Conservation (phyloP, 2,329 filamentous ascomycete genomes). For the Colletotrichum neosansevieriae region DNA sequence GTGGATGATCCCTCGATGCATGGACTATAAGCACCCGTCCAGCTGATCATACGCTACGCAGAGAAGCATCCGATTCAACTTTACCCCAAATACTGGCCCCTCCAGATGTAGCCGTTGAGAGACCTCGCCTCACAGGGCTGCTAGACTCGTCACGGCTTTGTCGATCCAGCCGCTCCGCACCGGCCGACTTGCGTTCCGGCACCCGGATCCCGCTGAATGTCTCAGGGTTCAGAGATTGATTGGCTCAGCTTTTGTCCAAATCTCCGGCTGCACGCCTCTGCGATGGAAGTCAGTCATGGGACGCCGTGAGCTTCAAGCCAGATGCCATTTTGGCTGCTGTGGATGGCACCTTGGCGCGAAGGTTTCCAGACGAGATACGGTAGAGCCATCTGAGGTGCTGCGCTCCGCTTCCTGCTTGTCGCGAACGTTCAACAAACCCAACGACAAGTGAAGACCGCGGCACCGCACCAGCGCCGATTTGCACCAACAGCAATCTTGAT, state of each 20-base stretch:
- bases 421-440: too few species aligned
- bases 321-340: not conserved
- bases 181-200: constrained; percentile 6
- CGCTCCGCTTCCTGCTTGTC: too few species aligned
- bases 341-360: not conserved
- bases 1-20: constrained; percentile 14
- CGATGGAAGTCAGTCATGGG: not conserved
- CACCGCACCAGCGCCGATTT: too few species aligned
- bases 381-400: not conserved
- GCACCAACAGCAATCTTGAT: too few species aligned
- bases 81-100: not conserved
- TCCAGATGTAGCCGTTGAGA: not conserved
- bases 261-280: not conserved
- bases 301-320: not conserved
- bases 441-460: too few species aligned
- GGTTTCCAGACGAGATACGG: not conserved
- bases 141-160: not conserved
- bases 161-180: constrained; percentile 20
- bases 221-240: constrained; percentile 12
- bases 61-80: constrained; percentile 1
- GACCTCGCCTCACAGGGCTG: constrained; percentile 9
- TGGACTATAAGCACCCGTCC: constrained; percentile 2
- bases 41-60: constrained; percentile 15
- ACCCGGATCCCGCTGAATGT: constrained; percentile 6
- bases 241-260: not conserved